Evolutionary conservation across 495 filamentous ascomycete species (phyloP).

Genomic region (Chlorociboria aeruginascens): DNA sequence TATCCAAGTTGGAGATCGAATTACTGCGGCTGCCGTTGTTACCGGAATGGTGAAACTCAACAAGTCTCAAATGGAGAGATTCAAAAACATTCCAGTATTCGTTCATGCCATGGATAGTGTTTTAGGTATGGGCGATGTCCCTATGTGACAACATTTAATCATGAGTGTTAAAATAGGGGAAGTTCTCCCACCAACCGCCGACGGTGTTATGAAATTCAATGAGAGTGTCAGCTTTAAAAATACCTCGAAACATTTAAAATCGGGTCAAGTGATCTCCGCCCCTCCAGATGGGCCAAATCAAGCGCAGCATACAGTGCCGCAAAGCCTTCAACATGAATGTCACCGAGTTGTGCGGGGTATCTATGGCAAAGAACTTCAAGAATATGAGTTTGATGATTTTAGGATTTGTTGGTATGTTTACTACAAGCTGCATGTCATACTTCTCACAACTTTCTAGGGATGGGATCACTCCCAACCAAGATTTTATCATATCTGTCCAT

Average conservation of each 20-base stretch:
- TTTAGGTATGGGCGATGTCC: not conserved
- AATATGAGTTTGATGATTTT: constrained; percentile 5
- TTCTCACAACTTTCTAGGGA: constrained; percentile 11
- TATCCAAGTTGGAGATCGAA: constrained; percentile 37
- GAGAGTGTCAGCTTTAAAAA: constrained; percentile 13
- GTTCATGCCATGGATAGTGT: constrained; percentile 1
- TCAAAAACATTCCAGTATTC: constrained; percentile 21
- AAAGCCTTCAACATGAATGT: constrained; percentile 7
- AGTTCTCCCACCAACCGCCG: constrained; percentile 5
- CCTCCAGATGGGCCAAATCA: constrained; percentile 6
- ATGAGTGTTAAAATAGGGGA: constrained; percentile 2
- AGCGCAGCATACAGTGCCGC: constrained; percentile 1
- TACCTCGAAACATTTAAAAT: not conserved
- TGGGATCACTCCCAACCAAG: constrained; percentile 32
- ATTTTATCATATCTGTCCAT: constrained; percentile 46
- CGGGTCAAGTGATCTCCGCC: constrained; percentile 9
- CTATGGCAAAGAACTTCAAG: constrained; percentile 7
- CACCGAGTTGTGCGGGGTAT: constrained; percentile 3
- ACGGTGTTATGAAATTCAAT: constrained; percentile 11
- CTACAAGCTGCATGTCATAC: not conserved
- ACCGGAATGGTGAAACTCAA: not conserved
- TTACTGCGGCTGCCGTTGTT: constrained; percentile 43
- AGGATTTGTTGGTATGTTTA: constrained; percentile 15
- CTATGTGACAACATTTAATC: not conserved
- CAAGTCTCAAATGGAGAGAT: constrained; percentile 13